Percentiles rank a stretch among this genome's conserved stretches.
These are phyloP conservation scores for Diddensiella santjacobensis DNA, from an alignment of 805 yeast genomes.

Conservation along the genomic window DNA sequence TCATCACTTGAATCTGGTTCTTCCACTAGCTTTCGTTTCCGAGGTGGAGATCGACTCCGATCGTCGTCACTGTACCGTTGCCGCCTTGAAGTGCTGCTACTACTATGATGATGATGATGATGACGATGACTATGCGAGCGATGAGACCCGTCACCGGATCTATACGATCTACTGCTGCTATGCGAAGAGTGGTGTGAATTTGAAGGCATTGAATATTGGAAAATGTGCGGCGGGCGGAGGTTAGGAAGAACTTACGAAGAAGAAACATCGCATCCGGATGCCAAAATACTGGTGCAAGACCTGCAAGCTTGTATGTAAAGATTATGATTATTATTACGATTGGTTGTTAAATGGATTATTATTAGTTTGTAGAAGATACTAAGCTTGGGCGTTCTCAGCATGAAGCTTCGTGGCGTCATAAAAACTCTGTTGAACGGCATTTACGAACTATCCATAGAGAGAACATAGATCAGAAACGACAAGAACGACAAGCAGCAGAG, in stretches of 20 bases:
- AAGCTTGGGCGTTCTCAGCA: constrained; percentile 34
- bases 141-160: too few species aligned
- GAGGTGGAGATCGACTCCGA: background rate
- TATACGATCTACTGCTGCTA: too few species aligned
- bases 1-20: background rate
- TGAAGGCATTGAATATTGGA: too few species aligned
- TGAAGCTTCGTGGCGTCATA: constrained; percentile 36
- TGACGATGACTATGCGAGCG: background rate
- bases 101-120: constrained; percentile 3
- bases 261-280: constrained; percentile 23
- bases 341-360: constrained; percentile 1
- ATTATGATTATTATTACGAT: background rate
- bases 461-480: constrained; percentile 24
- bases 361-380: constrained; percentile 39
- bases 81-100: background rate
- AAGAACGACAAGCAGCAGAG: constrained; percentile 20
- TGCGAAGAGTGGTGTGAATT: too few species aligned
- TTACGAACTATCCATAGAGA: constrained; percentile 29
- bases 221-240: too few species aligned
- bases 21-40: background rate
- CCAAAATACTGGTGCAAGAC: constrained; percentile 38
- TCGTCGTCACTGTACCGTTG: background rate
- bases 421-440: constrained; percentile 22
- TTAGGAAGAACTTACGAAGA: too few species aligned
- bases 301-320: constrained; percentile 33